phyloP scores from a whole-genome alignment of 2,329 filamentous ascomycete species.

The Neonectria punicea region DNA sequence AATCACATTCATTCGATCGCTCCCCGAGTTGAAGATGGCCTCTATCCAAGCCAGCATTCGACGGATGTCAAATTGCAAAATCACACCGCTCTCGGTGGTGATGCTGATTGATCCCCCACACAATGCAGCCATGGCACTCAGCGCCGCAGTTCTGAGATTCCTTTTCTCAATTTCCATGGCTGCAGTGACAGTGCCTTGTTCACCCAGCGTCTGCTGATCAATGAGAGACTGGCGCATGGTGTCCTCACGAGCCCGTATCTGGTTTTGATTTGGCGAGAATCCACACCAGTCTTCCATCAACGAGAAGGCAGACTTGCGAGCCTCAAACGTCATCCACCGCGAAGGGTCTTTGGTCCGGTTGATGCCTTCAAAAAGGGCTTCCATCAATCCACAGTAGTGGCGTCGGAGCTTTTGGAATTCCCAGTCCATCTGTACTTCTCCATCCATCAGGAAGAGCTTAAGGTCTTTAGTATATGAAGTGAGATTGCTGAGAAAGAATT shows the following conservation, averaged over 20 bases:
- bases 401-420: slow-evolving; percentile 91
- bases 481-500: slow-evolving; percentile 90
- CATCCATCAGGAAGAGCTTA: slow-evolving; percentile 93
- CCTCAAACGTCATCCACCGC: slow-evolving; percentile 97
- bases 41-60: slow-evolving; percentile 97
- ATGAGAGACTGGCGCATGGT: slow-evolving; percentile 87
- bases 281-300: slow-evolving; percentile 99
- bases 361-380: slow-evolving; percentile 92
- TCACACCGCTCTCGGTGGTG: slow-evolving; percentile 86
- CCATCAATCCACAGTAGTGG: slow-evolving; percentile 93
- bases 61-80: slow-evolving; percentile 89
- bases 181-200: slow-evolving; percentile 82
- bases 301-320: slow-evolving; percentile 92
- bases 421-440: slow-evolving; percentile 93
- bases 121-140: slow-evolving; percentile 94
- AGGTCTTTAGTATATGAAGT: slow-evolving; percentile 91
- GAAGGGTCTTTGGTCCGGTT: slow-evolving; percentile 86
- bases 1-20: slow-evolving; percentile 91
- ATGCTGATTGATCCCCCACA: slow-evolving; percentile 89
- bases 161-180: slow-evolving; percentile 98
- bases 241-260: slow-evolving; percentile 85
- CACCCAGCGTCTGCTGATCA: slow-evolving; percentile 79
- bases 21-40: slow-evolving; percentile 90
- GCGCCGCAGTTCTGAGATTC: slow-evolving; percentile 86
- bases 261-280: slow-evolving; percentile 88